Percentiles rank a stretch among this genome's conserved stretches.
These are phyloP conservation scores for Phytophthora agathidicida DNA, from an alignment of 352 stramenopile genomes.

Conservation along the genomic window DNA sequence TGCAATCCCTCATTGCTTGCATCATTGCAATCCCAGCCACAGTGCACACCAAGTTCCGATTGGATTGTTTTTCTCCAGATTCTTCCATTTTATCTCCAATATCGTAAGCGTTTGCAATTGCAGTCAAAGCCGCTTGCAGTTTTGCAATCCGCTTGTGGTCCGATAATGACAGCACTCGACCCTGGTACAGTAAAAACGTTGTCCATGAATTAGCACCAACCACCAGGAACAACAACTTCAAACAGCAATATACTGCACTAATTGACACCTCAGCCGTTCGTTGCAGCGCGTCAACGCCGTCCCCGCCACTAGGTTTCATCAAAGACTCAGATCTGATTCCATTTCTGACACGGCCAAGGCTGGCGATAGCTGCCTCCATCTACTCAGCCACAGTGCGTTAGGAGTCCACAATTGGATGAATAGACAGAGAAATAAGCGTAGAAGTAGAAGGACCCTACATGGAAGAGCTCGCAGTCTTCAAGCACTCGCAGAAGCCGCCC, in stretches of 20 bases:
- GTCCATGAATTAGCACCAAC: conserved; percentile 5
- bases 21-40: conserved; percentile 47
- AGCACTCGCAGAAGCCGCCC: conserved; percentile 50
- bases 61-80: not conserved
- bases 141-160: conserved; percentile 74
- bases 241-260: not conserved
- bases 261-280: conserved; percentile 14
- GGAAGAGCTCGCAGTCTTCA: conserved; percentile 45
- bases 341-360: conserved; percentile 1
- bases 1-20: conserved; percentile 50
- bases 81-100: not conserved
- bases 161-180: conserved; percentile 41
- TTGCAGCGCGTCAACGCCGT: conserved; percentile 16
- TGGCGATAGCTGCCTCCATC: conserved; percentile 50
- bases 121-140: conserved; percentile 44
- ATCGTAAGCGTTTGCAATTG: conserved; percentile 27
- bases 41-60: conserved; percentile 52
- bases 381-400: conserved; percentile 21
- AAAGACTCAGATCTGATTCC: conserved; percentile 32
- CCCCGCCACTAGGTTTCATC: not conserved
- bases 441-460: conserved; percentile 31
- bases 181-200: conserved; percentile 8
- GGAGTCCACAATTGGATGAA: not conserved
- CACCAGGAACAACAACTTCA: not conserved
- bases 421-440: not conserved